Conservation (phyloP, 371 early-diverging fungal genomes). For the Apophysomyces variabilis region DNA sequence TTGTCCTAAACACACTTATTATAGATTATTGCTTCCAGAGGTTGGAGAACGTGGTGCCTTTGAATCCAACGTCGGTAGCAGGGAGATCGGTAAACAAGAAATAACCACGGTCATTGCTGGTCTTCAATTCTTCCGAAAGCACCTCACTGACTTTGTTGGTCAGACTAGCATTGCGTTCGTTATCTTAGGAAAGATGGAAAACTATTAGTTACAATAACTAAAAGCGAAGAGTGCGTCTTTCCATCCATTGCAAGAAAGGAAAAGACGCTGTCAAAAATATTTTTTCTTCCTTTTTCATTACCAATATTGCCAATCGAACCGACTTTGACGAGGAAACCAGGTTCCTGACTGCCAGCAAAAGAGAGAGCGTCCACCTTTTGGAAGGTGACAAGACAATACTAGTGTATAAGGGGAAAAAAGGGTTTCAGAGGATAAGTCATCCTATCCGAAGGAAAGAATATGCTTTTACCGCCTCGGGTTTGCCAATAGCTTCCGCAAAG, state of each 20-base stretch:
- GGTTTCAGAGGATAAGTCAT: constrained; percentile 75
- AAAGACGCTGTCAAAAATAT: background rate
- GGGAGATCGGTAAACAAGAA: constrained; percentile 44
- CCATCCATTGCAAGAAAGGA: background rate
- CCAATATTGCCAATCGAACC: constrained; percentile 50
- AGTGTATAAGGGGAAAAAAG: constrained; percentile 63
- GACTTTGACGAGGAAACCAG: constrained; percentile 46
- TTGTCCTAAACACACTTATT: background rate
- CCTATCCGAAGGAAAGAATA: constrained; percentile 55
- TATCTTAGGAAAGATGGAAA: constrained; percentile 24
- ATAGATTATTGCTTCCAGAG: constrained; percentile 13
- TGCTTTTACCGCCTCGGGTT: constrained; percentile 54
- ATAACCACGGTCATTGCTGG: constrained; percentile 37
- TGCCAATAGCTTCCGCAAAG: constrained; percentile 50
- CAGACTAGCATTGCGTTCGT: constrained; percentile 41
- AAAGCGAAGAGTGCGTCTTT: too few relatives aligned
- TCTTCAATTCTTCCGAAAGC: constrained; percentile 40
- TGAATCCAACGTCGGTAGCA: constrained; percentile 39
- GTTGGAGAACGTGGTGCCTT: constrained; percentile 41
- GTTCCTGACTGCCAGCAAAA: constrained; percentile 39
- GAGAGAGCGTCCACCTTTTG: constrained; percentile 35
- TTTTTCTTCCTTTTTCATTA: constrained; percentile 13
- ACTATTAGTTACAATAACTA: background rate
- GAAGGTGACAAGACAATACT: constrained; percentile 53
- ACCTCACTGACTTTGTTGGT: constrained; percentile 25